Evolutionary conservation across 176 grass and related monocot genomes (phyloP).

Genomic region (Eleusine coracana): DNA sequence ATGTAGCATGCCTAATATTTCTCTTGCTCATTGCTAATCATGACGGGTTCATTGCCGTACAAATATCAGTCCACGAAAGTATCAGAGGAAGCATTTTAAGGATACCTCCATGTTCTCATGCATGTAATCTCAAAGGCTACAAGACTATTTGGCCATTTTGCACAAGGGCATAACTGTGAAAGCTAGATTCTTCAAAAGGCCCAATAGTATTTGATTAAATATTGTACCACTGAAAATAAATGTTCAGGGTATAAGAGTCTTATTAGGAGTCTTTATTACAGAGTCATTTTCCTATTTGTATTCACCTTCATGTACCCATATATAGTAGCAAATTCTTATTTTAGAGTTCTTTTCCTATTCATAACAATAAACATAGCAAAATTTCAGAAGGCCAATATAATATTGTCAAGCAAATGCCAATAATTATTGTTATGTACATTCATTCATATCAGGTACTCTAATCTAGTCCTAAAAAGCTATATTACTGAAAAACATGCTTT

Average conservation of each 20-base stretch:
- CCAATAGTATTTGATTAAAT: slow-evolving; percentile 17
- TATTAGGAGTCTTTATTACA: no score
- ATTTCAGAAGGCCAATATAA: slow-evolving; percentile 11
- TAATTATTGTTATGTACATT: slow-evolving; percentile 5
- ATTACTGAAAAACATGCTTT: slow-evolving; percentile 7
- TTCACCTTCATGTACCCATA: neutral
- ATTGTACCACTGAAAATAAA: neutral
- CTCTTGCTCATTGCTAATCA: slow-evolving; percentile 1
- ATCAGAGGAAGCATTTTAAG: slow-evolving; percentile 4
- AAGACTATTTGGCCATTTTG: neutral
- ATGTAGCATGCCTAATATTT: neutral
- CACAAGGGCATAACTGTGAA: slow-evolving; percentile 15
- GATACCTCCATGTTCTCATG: slow-evolving; percentile 22
- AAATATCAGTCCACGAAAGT: slow-evolving; percentile 12
- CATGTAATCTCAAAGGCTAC: neutral
- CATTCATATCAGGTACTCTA: neutral
- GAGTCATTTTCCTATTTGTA: no score
- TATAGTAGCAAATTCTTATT: neutral
- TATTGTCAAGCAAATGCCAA: slow-evolving; percentile 23
- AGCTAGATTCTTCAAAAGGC: neutral
- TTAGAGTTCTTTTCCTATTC: no score
- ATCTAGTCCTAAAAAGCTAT: slow-evolving; percentile 4
- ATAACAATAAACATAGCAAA: neutral
- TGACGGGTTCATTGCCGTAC: neutral
- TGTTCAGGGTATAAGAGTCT: no score